Percentiles rank a stretch among this genome's conserved stretches.
These are phyloP conservation scores for Cercophora scortea DNA, from an alignment of 495 filamentous ascomycete species.

Conservation along the genomic window DNA sequence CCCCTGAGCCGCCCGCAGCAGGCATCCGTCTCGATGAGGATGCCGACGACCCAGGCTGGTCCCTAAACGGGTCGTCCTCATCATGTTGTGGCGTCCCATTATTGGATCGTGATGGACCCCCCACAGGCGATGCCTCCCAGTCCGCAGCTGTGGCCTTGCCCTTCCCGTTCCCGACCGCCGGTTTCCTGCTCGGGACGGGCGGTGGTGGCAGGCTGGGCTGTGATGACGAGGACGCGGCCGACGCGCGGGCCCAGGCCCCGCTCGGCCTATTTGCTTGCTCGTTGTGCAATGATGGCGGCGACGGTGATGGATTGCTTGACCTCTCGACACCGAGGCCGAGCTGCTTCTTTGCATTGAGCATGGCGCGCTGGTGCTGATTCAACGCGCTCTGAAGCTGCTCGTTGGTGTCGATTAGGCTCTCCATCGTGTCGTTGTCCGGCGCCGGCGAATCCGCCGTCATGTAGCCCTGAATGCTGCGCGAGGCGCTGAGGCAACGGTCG, in stretches of 20 bases:
- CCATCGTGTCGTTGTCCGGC: constrained; percentile 88
- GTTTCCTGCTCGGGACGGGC: constrained; percentile 14
- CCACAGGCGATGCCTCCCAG: constrained; percentile 13
- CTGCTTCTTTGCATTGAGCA: constrained; percentile 62
- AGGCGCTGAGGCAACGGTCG: constrained; percentile 75
- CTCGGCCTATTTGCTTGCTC: background rate
- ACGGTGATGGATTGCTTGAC: constrained; percentile 11
- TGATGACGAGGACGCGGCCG: background rate
- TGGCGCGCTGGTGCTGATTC: constrained; percentile 70
- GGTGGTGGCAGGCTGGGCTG: constrained; percentile 3
- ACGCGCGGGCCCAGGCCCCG: background rate
- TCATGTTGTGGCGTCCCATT: constrained; percentile 24
- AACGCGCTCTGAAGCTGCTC: constrained; percentile 74
- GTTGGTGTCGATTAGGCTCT: constrained; percentile 89
- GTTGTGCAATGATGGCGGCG: constrained; percentile 14
- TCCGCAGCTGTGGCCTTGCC: constrained; percentile 30
- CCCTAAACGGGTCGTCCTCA: constrained; percentile 40
- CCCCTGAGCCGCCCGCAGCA: constrained; percentile 7
- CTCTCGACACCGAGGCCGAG: constrained; percentile 17
- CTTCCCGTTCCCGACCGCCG: constrained; percentile 27
- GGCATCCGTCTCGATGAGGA: constrained; percentile 10
- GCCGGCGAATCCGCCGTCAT: constrained; percentile 69
- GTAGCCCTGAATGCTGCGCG: constrained; percentile 71
- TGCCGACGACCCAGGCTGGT: constrained; percentile 19
- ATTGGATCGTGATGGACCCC: constrained; percentile 28